Base-by-base conservation (phyloP, 2,329 filamentous ascomycete genomes). In the Ciborinia camelliae region DNA sequence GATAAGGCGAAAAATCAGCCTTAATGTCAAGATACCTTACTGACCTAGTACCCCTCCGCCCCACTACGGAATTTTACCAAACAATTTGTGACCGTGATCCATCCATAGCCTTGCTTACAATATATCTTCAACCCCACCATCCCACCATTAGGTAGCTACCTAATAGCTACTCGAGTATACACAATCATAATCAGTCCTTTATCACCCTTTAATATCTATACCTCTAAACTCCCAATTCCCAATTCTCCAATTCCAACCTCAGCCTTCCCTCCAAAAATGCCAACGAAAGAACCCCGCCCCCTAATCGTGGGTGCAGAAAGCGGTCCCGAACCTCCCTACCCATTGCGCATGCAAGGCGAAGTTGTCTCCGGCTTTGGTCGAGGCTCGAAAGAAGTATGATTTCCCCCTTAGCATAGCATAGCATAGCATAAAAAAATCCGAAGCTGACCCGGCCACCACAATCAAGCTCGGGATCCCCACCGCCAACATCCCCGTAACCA, bases 301-400 rank as follows among this genome's bases (percentile, higher is more conserved):
- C 80, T 83, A 60, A 84, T 95, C 70, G 86, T 91, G 66, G 94
- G 94, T 64, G 81, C 88, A 10, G 86, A 90, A 51, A 77, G 80
- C 47, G 92, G 92, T 3, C 94, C 94, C 15, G 82, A 87, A 72
- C 60, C 85, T 7, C 95, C 95, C 0, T 98, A 88, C 77, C 95
- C 95, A 0, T 83, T 97, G 71, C 86, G 84, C 71, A 88, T 98
- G 79, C 88, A 90, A 67, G 95, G 95, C 30, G 86, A 89, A 63
- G 92, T 99, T 30, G 92, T 97, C 73, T 90, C 91, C 73, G 95
- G 95, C 41, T 98, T 98, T 77, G 94, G 95, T 50, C 86, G 95
- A 66, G 95, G 95, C 20, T 96, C 91, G 73, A 96, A 92, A 81
- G 93, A 97, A 79, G 91, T 93, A 76, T 66, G 52, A 58, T 15